Conservation (phyloP, 2,329 filamentous ascomycete species). For the Cytospora paraplurivora region DNA sequence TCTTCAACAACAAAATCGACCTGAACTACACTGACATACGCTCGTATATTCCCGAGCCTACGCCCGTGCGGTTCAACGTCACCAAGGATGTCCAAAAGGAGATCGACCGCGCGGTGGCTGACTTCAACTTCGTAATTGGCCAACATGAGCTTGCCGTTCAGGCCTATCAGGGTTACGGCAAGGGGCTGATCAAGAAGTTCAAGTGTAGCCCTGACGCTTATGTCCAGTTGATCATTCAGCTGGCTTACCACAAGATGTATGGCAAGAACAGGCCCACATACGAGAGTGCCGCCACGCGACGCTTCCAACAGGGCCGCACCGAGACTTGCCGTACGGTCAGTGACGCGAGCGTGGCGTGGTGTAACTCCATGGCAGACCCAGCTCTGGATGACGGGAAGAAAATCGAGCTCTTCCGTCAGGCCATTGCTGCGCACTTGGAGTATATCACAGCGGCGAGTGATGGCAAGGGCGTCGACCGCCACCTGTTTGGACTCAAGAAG, state of each 20-base stretch:
- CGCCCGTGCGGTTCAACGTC: slow-evolving; percentile 75
- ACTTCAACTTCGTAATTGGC: slow-evolving; percentile 81
- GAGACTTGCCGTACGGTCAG: slow-evolving; percentile 94
- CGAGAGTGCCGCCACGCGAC: slow-evolving; percentile 90
- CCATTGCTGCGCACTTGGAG: slow-evolving; percentile 78
- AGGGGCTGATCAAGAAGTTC: slow-evolving; percentile 99
- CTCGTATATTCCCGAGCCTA: slow-evolving; percentile 81
- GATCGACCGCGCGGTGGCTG: slow-evolving; percentile 74
- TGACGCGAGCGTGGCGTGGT: slow-evolving; percentile 89
- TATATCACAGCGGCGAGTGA: slow-evolving; percentile 90
- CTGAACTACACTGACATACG: slow-evolving; percentile 78
- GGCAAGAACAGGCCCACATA: slow-evolving; percentile 97
- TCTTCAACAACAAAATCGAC: slow-evolving; percentile 93
- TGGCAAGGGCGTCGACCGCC: slow-evolving; percentile 91
- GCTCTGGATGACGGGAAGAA: slow-evolving; percentile 64
- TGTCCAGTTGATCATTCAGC: slow-evolving; percentile 97
- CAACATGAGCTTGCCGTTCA: slow-evolving; percentile 91
- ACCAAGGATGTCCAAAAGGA: slow-evolving; percentile 73
- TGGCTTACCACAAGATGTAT: slow-evolving; percentile 99
- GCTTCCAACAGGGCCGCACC: slow-evolving; percentile 94
- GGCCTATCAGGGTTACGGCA: slow-evolving; percentile 96
- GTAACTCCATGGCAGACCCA: slow-evolving; percentile 78
- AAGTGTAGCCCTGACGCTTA: slow-evolving; percentile 97
- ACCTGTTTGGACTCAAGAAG: slow-evolving; percentile 97
- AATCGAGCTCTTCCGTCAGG: slow-evolving; percentile 77